A percentile compares a stretch with the other conserved stretches of the same genome.
Conservation (phyloP, 345 rosid genomes). For the Sisymbrium altissimum region DNA sequence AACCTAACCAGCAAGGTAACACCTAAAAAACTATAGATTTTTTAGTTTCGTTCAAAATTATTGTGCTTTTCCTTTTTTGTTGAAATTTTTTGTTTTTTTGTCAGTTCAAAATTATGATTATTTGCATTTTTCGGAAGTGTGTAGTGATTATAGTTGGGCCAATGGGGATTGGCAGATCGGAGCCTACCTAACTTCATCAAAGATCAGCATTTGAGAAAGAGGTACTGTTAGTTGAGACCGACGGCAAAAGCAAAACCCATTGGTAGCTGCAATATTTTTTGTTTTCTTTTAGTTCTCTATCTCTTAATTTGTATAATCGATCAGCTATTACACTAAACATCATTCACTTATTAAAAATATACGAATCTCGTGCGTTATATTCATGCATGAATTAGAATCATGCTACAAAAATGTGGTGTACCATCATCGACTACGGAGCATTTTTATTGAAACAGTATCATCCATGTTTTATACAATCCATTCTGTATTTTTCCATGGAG, state of each 20-base stretch:
- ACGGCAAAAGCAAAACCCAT: background rate
- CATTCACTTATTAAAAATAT: background rate
- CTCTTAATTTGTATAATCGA: background rate
- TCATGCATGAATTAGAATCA: background rate
- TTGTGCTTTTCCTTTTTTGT: background rate
- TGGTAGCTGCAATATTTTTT: background rate
- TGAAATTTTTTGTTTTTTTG: background rate
- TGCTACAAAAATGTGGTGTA: background rate
- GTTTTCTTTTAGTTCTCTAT: background rate
- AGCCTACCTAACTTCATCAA: too few relatives aligned
- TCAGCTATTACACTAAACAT: background rate
- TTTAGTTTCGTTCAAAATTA: background rate
- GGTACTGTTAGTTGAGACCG: background rate
- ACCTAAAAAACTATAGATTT: background rate
- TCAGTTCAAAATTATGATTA: too few relatives aligned
- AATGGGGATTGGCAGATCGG: too few relatives aligned
- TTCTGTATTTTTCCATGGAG: background rate
- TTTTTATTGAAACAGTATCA: background rate
- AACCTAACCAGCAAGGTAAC: background rate
- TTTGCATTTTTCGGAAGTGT: too few relatives aligned
- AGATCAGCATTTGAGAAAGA: too few relatives aligned
- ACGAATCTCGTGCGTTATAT: background rate
- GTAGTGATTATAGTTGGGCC: background rate
- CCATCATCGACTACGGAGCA: background rate
- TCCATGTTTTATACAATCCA: background rate